Conservation (phyloP, 805 yeast genomes). For the Ogataea populi-albae region DNA sequence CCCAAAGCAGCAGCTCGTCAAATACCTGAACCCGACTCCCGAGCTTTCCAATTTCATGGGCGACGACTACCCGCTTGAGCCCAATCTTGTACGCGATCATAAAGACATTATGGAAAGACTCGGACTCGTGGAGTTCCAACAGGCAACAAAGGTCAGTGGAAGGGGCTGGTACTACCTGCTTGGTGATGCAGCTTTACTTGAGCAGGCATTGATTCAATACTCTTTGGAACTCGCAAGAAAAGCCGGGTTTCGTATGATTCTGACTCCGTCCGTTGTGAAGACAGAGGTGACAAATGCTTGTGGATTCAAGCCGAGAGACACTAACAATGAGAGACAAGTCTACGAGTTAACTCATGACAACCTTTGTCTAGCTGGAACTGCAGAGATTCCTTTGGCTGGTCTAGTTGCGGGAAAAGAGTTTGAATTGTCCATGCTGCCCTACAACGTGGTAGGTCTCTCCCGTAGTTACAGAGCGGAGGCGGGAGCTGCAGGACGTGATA, state of each 20-base stretch:
- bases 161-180: constrained; percentile 83
- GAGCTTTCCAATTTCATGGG: constrained; percentile 11
- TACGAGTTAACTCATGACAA: constrained; percentile 52
- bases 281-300: constrained; percentile 79
- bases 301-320: constrained; percentile 93
- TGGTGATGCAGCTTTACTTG: constrained; percentile 83
- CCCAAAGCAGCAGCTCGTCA: constrained; percentile 41
- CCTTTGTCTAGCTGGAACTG: constrained; percentile 84
- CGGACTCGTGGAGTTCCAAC: constrained; percentile 62
- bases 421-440: constrained; percentile 41
- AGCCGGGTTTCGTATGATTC: constrained; percentile 64
- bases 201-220: constrained; percentile 84
- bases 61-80: constrained; percentile 15
- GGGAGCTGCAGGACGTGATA: constrained; percentile 91
- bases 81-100: constrained; percentile 50
- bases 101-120: constrained; percentile 65
- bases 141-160: constrained; percentile 77
- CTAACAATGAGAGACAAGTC: constrained; percentile 80
- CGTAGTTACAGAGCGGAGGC: constrained; percentile 95
- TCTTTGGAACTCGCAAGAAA: constrained; percentile 64
- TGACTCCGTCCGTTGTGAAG: constrained; percentile 86
- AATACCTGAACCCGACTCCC: constrained; percentile 48
- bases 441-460: constrained; percentile 72
- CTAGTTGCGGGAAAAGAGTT: constrained; percentile 49
- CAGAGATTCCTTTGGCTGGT: constrained; percentile 93